Percentiles rank a stretch among this genome's conserved stretches.
Conservation (phyloP, 1,284 basidiomycete species). For the Albatrellus sp. region DNA sequence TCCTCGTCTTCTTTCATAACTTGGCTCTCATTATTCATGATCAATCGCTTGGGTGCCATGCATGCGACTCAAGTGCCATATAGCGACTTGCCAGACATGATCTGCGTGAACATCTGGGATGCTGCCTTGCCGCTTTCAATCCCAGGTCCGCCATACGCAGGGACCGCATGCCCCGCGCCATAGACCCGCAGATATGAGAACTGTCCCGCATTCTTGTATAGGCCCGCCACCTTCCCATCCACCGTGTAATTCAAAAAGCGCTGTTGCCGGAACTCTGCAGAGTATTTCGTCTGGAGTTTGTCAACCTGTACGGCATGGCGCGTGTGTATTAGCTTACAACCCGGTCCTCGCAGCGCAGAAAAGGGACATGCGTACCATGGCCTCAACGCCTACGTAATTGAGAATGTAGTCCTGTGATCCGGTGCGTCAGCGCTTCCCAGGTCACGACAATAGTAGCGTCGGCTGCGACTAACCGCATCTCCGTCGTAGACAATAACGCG, state of each 20-base stretch:
- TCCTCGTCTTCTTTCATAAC: too few relatives aligned
- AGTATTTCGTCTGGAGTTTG: slow-evolving; percentile 28
- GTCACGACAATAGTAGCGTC: background rate
- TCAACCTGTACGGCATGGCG: slow-evolving; percentile 22
- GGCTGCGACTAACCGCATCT: slow-evolving; percentile 24
- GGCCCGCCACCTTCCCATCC: slow-evolving; percentile 32
- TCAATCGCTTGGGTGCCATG: too few relatives aligned
- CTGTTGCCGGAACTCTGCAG: slow-evolving; percentile 23
- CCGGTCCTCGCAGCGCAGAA: background rate
- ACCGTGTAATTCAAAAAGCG: slow-evolving; percentile 37
- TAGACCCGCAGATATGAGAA: slow-evolving; percentile 48
- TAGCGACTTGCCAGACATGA: slow-evolving; percentile 19
- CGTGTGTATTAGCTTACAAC: background rate
- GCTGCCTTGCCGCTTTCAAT: slow-evolving; percentile 18
- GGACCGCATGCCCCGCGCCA: slow-evolving; percentile 41
- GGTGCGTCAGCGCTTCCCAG: too few relatives aligned
- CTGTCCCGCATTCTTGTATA: slow-evolving; percentile 48
- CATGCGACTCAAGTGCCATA: slow-evolving; percentile 6
- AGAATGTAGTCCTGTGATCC: slow-evolving; percentile 34
- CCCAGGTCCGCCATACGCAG: slow-evolving; percentile 29
- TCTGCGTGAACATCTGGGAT: slow-evolving; percentile 19
- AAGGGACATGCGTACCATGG: slow-evolving; percentile 20
- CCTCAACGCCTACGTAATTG: slow-evolving; percentile 29
- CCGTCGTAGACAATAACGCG: slow-evolving; percentile 38
- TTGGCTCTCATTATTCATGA: too few relatives aligned